Evolutionary conservation across 2,329 filamentous ascomycete genomes (phyloP).

Genomic region (Aspergillus glaucus): DNA sequence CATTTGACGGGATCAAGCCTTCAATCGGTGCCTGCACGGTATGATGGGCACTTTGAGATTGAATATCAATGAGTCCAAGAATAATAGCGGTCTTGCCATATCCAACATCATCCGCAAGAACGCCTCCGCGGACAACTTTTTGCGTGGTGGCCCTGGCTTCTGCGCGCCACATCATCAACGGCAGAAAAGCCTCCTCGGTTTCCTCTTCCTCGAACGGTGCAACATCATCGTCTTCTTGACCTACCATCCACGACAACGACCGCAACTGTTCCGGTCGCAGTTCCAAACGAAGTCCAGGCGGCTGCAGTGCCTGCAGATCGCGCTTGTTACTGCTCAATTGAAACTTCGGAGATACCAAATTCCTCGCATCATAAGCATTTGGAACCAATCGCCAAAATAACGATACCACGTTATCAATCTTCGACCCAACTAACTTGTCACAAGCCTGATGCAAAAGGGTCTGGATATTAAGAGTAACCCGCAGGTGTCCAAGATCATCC

Average conservation of each 20-base stretch:
- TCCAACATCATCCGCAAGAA: conserved; percentile 59
- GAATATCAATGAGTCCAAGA: conserved; percentile 50
- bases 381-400: conserved; percentile 44
- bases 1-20: conserved; percentile 42
- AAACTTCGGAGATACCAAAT: conserved; percentile 35
- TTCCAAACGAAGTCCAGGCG: conserved; percentile 27
- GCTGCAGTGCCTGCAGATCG: conserved; percentile 26
- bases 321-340: conserved; percentile 38
- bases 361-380: conserved; percentile 33
- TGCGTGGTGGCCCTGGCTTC: conserved; percentile 42
- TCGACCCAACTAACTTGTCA: conserved; percentile 17
- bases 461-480: conserved; percentile 33
- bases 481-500: conserved; percentile 29
- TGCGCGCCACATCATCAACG: conserved; percentile 50
- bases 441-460: conserved; percentile 32
- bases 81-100: conserved; percentile 62
- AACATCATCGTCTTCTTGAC: conserved; percentile 43
- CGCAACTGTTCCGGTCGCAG: conserved; percentile 50
- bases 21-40: conserved; percentile 3
- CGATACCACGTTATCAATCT: conserved; percentile 14
- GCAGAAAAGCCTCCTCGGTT: conserved; percentile 50
- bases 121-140: conserved; percentile 48
- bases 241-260: conserved; percentile 55
- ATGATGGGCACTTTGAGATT: conserved; percentile 26
- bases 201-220: conserved; percentile 48